Conservation (phyloP, 345 rosid genomes). For the Durio zibethinus region DNA sequence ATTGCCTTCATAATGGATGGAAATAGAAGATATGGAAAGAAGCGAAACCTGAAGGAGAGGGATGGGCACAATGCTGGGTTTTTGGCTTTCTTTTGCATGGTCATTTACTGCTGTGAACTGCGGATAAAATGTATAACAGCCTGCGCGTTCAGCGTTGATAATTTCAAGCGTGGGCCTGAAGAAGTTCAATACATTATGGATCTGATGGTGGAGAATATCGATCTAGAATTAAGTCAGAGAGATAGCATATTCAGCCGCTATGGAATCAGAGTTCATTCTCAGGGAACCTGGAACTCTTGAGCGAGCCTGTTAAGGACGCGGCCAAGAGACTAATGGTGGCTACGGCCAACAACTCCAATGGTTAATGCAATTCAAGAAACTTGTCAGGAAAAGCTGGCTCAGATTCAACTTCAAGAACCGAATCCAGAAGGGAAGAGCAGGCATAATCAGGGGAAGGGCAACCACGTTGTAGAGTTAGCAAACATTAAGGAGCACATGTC, state of each 20-base stretch:
- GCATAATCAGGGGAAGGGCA: not conserved
- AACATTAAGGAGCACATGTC: constrained; percentile 64
- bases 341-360: constrained; percentile 4
- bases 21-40: not conserved
- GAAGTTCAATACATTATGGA: constrained; percentile 47
- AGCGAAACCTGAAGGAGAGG: not conserved
- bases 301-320: not conserved
- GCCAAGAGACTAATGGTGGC: not conserved
- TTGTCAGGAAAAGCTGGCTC: constrained; percentile 24
- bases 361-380: constrained; percentile 39
- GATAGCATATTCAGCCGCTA: constrained; percentile 25
- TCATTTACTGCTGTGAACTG: constrained; percentile 20
- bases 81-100: not conserved
- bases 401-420: constrained; percentile 21
- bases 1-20: not conserved
- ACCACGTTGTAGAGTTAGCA: constrained; percentile 15
- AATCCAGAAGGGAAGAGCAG: constrained; percentile 24
- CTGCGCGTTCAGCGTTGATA: constrained; percentile 61
- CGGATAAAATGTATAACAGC: constrained; percentile 42
- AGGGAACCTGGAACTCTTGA: constrained; percentile 1
- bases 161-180: constrained; percentile 47
- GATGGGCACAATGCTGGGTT: not conserved
- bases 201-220: constrained; percentile 40
- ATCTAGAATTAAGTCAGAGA: constrained; percentile 17
- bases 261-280: constrained; percentile 23